Conservation (phyloP, 805 yeast species). For the Starmerella bombi region DNA sequence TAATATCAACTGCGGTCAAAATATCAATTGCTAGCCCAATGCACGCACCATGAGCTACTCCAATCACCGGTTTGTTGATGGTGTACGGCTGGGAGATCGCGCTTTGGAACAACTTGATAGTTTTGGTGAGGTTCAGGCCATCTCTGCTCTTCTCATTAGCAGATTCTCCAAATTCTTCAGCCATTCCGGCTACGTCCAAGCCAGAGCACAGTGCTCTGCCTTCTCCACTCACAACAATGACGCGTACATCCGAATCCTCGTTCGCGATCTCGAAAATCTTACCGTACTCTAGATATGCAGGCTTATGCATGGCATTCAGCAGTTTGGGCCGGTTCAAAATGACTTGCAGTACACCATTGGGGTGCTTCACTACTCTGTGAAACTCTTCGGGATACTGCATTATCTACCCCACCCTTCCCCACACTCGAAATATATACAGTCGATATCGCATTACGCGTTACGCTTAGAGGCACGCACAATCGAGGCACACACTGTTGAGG, state of each 20-base stretch:
- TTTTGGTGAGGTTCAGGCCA: conserved; percentile 26
- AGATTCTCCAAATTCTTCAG: conserved; percentile 14
- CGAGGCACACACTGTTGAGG: too few species aligned
- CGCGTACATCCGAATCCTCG: conserved; percentile 34
- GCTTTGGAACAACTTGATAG: conserved; percentile 46
- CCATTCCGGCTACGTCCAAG: conserved; percentile 36
- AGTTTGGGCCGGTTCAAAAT: conserved; percentile 48
- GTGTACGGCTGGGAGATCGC: conserved; percentile 30
- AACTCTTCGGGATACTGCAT: not conserved
- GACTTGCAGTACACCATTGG: conserved; percentile 41
- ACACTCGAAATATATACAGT: not conserved
- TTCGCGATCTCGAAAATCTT: conserved; percentile 37
- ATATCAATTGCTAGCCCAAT: conserved; percentile 62
- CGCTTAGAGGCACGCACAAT: too few species aligned
- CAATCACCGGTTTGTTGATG: conserved; percentile 42
- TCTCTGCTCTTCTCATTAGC: conserved; percentile 23
- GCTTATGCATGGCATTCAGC: conserved; percentile 45
- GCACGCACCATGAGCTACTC: conserved; percentile 49
- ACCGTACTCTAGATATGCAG: conserved; percentile 45
- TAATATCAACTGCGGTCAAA: conserved; percentile 43
- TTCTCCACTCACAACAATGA: conserved; percentile 43
- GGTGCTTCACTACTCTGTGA: conserved; percentile 7
- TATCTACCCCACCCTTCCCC: not conserved
- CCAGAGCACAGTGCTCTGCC: conserved; percentile 55
- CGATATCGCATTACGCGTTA: too few species aligned